A percentile compares a stretch with the other conserved stretches of the same genome.
Evolutionary conservation across 495 filamentous ascomycete genomes (phyloP).

Genomic region (Penicillium ochrochloron): DNA sequence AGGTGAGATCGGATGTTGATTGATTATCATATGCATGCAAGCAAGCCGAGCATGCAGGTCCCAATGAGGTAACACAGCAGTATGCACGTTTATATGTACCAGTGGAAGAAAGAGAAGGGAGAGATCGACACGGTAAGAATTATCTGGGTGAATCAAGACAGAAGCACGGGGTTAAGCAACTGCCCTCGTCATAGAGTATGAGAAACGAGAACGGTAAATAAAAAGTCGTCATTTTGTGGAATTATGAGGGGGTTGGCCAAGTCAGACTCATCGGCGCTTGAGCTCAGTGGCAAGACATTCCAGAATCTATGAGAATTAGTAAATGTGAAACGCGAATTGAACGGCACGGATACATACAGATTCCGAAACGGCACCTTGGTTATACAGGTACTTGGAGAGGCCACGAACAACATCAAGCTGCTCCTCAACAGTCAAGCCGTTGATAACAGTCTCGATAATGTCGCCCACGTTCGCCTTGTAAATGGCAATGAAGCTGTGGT

Average conservation of each 20-base stretch:
- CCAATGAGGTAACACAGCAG: conserved; percentile 2
- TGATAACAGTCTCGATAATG: conserved; percentile 88
- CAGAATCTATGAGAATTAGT: conserved; percentile 41
- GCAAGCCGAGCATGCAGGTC: conserved; percentile 16
- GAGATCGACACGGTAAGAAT: conserved; percentile 18
- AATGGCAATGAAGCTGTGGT: conserved; percentile 93
- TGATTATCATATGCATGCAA: conserved; percentile 25
- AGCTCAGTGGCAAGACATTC: conserved; percentile 50
- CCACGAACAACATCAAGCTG: conserved; percentile 87
- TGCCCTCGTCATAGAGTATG: conserved; percentile 14
- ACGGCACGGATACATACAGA: conserved; percentile 51
- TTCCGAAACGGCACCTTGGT: conserved; percentile 73
- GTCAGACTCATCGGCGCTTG: conserved; percentile 40
- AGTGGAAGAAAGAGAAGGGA: conserved; percentile 16
- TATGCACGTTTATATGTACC: conserved; percentile 9
- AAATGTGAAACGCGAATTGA: background rate
- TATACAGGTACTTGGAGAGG: conserved; percentile 81
- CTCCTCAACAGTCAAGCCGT: conserved; percentile 78
- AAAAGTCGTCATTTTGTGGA: conserved; percentile 32
- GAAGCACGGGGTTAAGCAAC: conserved; percentile 19
- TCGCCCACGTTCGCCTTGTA: conserved; percentile 80
- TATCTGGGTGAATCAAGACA: conserved; percentile 10
- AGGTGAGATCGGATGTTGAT: conserved; percentile 18
- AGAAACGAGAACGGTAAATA: conserved; percentile 25
- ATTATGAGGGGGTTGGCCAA: conserved; percentile 12